Evolutionary conservation across 345 rosid species (phyloP).

Genomic region (Brassica napus): DNA sequence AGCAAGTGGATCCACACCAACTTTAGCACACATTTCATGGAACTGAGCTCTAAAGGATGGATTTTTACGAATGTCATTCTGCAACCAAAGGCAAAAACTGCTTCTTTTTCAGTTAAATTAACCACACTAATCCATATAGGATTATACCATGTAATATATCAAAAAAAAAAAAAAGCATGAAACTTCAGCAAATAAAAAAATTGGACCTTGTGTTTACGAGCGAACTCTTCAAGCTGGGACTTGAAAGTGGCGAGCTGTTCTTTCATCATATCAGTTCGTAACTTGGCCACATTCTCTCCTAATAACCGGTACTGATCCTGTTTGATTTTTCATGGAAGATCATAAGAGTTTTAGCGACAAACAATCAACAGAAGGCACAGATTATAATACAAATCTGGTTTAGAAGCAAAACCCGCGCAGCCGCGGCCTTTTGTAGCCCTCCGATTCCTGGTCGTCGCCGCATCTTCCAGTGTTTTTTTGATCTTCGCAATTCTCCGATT

Average conservation of each 20-base stretch:
- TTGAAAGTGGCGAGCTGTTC: slow-evolving; percentile 92
- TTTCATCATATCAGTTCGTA: slow-evolving; percentile 87
- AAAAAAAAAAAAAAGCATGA: no score
- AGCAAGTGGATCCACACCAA: slow-evolving; percentile 95
- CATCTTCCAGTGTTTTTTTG: slow-evolving; percentile 40
- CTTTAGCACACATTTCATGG: slow-evolving; percentile 94
- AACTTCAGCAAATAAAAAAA: not conserved
- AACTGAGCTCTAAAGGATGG: slow-evolving; percentile 85
- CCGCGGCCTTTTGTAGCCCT: slow-evolving; percentile 84
- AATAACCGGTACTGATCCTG: slow-evolving; percentile 79
- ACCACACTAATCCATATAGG: not conserved
- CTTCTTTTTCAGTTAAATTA: not conserved
- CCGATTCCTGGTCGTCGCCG: slow-evolving; percentile 91
- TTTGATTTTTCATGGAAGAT: not conserved
- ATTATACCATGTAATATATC: no score
- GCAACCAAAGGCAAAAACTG: slow-evolving; percentile 30
- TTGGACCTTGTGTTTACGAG: slow-evolving; percentile 87
- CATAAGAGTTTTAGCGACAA: not conserved
- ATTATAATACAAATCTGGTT: not conserved
- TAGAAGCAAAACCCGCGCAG: slow-evolving; percentile 64
- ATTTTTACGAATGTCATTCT: slow-evolving; percentile 89
- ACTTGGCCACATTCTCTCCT: slow-evolving; percentile 90
- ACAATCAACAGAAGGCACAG: not conserved
- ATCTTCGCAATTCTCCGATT: not conserved
- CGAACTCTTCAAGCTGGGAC: slow-evolving; percentile 87